Percentiles rank a stretch among this genome's conserved stretches.
Conservation (phyloP, 306 rosid genomes). For the Begonia fuchsioides region DNA sequence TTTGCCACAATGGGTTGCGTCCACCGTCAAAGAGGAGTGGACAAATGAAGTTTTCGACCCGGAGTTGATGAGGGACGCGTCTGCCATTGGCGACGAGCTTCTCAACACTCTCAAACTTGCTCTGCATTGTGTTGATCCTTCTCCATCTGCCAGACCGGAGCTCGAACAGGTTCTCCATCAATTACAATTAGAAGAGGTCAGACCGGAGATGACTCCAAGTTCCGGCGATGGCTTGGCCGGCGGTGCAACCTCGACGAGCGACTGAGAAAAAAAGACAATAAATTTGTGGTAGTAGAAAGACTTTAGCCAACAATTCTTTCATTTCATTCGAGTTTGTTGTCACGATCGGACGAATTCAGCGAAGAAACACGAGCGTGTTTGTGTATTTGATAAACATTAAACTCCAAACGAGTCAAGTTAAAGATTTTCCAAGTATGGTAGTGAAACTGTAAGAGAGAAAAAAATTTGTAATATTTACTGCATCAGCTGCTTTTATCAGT, state of each 20-base stretch:
- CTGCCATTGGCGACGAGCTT: conserved; percentile 63
- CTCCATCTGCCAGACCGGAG: conserved; percentile 82
- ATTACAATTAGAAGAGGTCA: conserved; percentile 71
- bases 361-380: too few species aligned
- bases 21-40: conserved; percentile 96
- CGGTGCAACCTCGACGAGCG: conserved; percentile 41
- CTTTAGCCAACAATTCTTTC: not conserved
- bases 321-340: not conserved
- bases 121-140: conserved; percentile 95
- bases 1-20: conserved; percentile 98
- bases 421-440: too few species aligned
- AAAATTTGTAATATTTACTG: not conserved
- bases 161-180: conserved; percentile 61
- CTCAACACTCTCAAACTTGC: conserved; percentile 73
- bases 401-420: too few species aligned
- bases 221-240: conserved; percentile 43
- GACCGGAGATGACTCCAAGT: conserved; percentile 32
- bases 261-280: conserved; percentile 7
- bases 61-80: conserved; percentile 76
- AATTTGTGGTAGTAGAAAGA: conserved; percentile 3
- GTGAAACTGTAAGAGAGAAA: too few species aligned
- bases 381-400: too few species aligned
- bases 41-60: conserved; percentile 82
- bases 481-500: conserved; percentile 42
- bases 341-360: too few species aligned